These are phyloP conservation scores for Candida tropicalis DNA, from an alignment of 1,139 yeast genomes.

Conservation along the genomic window DNA sequence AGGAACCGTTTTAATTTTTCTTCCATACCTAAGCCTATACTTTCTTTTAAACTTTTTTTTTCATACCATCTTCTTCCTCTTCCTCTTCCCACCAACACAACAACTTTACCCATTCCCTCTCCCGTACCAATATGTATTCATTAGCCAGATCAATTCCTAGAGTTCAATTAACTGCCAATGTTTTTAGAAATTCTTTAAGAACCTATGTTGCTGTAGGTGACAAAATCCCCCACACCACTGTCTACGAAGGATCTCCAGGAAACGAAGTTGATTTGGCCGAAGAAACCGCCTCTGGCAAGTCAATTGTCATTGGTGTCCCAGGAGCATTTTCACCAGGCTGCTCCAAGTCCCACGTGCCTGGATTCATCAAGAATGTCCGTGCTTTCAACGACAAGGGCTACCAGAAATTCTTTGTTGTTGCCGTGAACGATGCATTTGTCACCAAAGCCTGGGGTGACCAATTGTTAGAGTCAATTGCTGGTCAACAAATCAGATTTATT, in stretches of 20 bases:
- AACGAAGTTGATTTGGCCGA: slow-evolving; percentile 61
- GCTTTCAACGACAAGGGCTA: slow-evolving; percentile 68
- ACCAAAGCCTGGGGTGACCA: slow-evolving; percentile 53
- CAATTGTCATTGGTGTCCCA: slow-evolving; percentile 78
- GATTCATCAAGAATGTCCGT: slow-evolving; percentile 55
- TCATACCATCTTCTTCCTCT: too few species aligned
- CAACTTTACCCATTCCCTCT: too few species aligned
- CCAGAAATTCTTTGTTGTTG: slow-evolving; percentile 59
- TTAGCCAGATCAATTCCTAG: slow-evolving; percentile 12
- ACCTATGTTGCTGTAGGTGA: slow-evolving; percentile 53
- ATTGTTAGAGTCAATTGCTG: slow-evolving; percentile 26
- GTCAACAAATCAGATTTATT: slow-evolving; percentile 52
- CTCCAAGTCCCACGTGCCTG: slow-evolving; percentile 77
- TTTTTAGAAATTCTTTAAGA: slow-evolving; percentile 15
- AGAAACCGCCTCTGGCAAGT: slow-evolving; percentile 54
- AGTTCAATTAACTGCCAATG: slow-evolving; percentile 7
- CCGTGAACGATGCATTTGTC: slow-evolving; percentile 88
- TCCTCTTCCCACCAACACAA: too few species aligned
- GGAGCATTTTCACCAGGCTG: slow-evolving; percentile 94
- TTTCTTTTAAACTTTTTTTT: too few species aligned
- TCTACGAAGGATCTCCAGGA: slow-evolving; percentile 72
- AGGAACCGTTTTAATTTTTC: too few species aligned
- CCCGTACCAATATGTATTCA: slow-evolving; percentile 10
- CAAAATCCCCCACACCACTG: slow-evolving; percentile 54
- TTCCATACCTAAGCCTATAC: too few species aligned